These are phyloP conservation scores for Erodium trifolium DNA, from an alignment of 441 rosid species.

Conservation along the genomic window DNA sequence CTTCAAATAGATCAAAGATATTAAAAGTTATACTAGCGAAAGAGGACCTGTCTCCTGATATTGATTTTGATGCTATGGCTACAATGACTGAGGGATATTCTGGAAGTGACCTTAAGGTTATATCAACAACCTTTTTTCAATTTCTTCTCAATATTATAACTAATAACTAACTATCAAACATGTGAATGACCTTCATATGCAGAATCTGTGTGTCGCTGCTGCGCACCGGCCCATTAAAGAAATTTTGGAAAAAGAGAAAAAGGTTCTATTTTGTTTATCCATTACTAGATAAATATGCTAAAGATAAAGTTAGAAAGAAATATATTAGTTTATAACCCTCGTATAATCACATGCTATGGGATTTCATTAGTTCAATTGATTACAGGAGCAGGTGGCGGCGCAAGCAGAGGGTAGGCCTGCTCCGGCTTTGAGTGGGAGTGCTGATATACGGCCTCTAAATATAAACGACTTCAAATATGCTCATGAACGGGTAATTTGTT, in stretches of 20 bases:
- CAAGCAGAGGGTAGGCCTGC: conserved; percentile 52
- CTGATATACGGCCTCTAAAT: conserved; percentile 67
- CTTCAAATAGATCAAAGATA: conserved; percentile 71
- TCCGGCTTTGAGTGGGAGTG: conserved; percentile 63
- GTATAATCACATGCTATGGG: background rate
- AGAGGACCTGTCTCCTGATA: conserved; percentile 69
- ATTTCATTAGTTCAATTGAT: conserved; percentile 15
- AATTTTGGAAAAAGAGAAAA: conserved; percentile 81
- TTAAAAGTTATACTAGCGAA: conserved; percentile 71
- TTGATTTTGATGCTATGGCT: conserved; percentile 76
- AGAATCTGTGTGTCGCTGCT: conserved; percentile 93
- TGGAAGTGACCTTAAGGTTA: conserved; percentile 66
- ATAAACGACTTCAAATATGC: conserved; percentile 81
- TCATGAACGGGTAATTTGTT: conserved; percentile 77
- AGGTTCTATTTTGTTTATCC: conserved; percentile 40
- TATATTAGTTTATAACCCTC: too few relatives aligned
- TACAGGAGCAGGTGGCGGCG: conserved; percentile 65
- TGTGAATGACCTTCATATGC: conserved; percentile 21
- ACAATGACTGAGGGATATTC: conserved; percentile 46
- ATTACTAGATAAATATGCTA: too few relatives aligned
- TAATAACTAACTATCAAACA: background rate
- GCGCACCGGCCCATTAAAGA: conserved; percentile 97
- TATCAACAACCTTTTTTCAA: background rate
- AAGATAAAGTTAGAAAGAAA: background rate
- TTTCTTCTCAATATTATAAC: background rate